Evolutionary conservation across 1,139 yeast genomes (phyloP).

Genomic region (Martiniozyma asiatica): DNA sequence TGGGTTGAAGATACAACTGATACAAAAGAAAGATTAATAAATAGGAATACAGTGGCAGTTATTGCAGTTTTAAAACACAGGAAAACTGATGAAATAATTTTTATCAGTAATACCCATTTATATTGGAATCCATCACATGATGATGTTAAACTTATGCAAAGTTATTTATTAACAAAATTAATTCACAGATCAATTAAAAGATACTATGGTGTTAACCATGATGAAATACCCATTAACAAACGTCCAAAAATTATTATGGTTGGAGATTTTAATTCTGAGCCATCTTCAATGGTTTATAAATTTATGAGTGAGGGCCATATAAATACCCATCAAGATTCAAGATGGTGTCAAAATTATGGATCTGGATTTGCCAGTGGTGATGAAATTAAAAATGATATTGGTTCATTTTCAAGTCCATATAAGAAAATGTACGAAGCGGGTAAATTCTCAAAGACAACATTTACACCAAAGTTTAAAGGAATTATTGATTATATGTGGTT

Average conservation of each 20-base stretch:
- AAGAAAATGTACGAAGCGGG: constrained; percentile 14
- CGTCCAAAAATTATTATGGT: constrained; percentile 21
- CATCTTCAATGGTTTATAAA: constrained; percentile 35
- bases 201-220: constrained; percentile 19
- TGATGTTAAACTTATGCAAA: constrained; percentile 44
- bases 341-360: constrained; percentile 14
- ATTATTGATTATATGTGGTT: constrained; percentile 52
- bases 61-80: constrained; percentile 35
- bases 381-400: constrained; percentile 16
- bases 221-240: constrained; percentile 9
- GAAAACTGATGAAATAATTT: constrained; percentile 27
- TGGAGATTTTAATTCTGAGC: constrained; percentile 46
- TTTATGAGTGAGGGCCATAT: constrained; percentile 28
- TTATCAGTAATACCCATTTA: constrained; percentile 46
- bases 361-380: constrained; percentile 21
- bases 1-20: constrained; percentile 29
- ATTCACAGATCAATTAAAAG: constrained; percentile 13
- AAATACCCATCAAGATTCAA: constrained; percentile 5
- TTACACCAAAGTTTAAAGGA: constrained; percentile 35
- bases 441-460: constrained; percentile 35
- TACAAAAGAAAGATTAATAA: constrained; percentile 26
- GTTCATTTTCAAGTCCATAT: constrained; percentile 20
- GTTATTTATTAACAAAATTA: constrained; percentile 31
- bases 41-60: constrained; percentile 46
- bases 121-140: constrained; percentile 42